These are phyloP conservation scores for Parastagonospora nodorum DNA, from an alignment of 2,329 filamentous ascomycete species.

Conservation along the genomic window DNA sequence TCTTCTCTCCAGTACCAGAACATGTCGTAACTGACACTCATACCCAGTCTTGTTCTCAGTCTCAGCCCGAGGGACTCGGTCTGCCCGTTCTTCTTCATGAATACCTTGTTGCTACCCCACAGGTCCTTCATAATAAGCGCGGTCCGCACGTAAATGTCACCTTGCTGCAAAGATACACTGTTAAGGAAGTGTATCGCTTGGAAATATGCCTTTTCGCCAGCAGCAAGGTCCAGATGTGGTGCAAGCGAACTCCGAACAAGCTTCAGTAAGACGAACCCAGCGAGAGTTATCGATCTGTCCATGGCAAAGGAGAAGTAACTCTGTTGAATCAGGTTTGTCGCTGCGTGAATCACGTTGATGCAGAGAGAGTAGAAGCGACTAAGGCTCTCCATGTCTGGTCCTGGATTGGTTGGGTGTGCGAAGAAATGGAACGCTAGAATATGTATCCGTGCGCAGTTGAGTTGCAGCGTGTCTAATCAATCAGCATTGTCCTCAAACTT, in stretches of 20 bases:
- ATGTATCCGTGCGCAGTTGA: conserved; percentile 43
- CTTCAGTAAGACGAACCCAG: conserved; percentile 41
- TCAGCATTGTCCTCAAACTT: conserved; percentile 11
- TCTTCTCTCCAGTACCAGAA: conserved; percentile 49
- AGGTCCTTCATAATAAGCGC: conserved; percentile 42
- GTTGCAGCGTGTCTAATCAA: conserved; percentile 35
- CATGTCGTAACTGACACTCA: conserved; percentile 47
- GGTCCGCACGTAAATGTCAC: conserved; percentile 36
- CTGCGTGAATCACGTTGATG: conserved; percentile 36
- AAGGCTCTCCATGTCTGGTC: conserved; percentile 34
- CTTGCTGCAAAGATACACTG: conserved; percentile 39
- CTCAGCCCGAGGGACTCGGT: conserved; percentile 39
- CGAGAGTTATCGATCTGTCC: conserved; percentile 39
- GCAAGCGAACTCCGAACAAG: conserved; percentile 37
- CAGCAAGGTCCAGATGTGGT: conserved; percentile 37
- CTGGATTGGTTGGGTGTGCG: conserved; percentile 32
- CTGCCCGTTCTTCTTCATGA: conserved; percentile 38
- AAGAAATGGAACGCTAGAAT: conserved; percentile 46
- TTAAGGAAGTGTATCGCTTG: conserved; percentile 39
- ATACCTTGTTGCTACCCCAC: conserved; percentile 41
- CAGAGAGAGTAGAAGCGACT: conserved; percentile 40
- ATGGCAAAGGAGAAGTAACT: conserved; percentile 35
- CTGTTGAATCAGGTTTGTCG: conserved; percentile 25
- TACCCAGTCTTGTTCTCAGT: conserved; percentile 40
- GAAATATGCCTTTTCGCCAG: conserved; percentile 42